phyloP scores from a whole-genome alignment of 805 yeast species.

The Candida namnaoensis region DNA sequence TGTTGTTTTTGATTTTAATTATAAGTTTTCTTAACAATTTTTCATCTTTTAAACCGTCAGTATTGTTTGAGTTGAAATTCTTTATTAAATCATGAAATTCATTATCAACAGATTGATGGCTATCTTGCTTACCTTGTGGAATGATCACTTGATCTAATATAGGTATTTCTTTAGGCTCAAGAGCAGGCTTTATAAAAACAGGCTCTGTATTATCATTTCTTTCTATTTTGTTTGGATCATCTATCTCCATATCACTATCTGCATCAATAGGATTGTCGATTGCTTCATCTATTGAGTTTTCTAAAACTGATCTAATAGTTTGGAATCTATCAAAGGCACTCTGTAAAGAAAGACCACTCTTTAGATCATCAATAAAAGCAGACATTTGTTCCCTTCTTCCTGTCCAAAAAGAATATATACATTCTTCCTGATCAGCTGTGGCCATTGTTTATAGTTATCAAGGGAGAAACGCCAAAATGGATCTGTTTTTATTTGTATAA shows the following conservation, averaged over 20 bases:
- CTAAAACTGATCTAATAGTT: slow-evolving; percentile 20
- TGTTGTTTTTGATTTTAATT: slow-evolving; percentile 24
- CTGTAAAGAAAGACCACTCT: slow-evolving; percentile 37
- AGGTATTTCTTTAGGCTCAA: slow-evolving; percentile 38
- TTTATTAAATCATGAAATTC: slow-evolving; percentile 3
- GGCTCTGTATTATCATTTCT: slow-evolving; percentile 4
- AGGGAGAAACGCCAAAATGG: too few relatives aligned
- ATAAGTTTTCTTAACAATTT: slow-evolving; percentile 36
- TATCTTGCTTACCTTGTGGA: slow-evolving; percentile 27
- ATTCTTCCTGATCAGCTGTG: too few relatives aligned
- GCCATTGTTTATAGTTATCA: too few relatives aligned
- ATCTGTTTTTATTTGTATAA: too few relatives aligned
- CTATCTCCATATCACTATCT: slow-evolving; percentile 31
- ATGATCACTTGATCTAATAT: slow-evolving; percentile 42
- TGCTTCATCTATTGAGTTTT: slow-evolving; percentile 20
- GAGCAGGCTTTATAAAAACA: slow-evolving; percentile 20
- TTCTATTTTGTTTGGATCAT: slow-evolving; percentile 10
- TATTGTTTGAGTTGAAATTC: not conserved
- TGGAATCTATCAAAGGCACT: slow-evolving; percentile 47
- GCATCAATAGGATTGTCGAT: slow-evolving; percentile 16
- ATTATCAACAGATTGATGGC: not conserved
- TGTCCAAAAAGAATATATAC: too few relatives aligned
- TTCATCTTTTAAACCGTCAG: slow-evolving; percentile 14
- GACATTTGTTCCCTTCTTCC: slow-evolving; percentile 21
- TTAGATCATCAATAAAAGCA: slow-evolving; percentile 24